Percentiles rank a stretch among this genome's conserved stretches.
Conservation (phyloP, 305 asterid genomes). For the Fraxinus nigra region DNA sequence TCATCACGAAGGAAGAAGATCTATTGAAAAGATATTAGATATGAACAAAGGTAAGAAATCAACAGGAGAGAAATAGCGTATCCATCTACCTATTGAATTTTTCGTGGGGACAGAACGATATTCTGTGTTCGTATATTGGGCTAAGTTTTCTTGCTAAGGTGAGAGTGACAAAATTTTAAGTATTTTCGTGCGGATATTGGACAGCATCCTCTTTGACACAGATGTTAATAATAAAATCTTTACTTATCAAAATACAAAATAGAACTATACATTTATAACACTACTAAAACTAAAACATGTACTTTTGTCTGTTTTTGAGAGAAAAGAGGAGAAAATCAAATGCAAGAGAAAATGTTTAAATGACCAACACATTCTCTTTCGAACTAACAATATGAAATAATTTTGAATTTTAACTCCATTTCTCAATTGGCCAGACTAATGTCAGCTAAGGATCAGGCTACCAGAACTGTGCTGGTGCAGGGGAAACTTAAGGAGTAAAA, state of each 20-base stretch:
- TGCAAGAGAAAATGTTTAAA: not conserved
- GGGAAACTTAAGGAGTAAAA: not conserved
- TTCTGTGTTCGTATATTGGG: not conserved
- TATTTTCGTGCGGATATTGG: not conserved
- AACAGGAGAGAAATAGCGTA: not conserved
- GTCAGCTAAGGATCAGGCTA: not conserved
- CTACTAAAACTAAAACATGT: not conserved
- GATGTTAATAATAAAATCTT: not conserved
- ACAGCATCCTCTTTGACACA: not conserved
- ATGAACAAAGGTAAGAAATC: not conserved
- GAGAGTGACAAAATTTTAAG: not conserved
- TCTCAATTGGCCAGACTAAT: not conserved
- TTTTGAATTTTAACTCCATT: not conserved
- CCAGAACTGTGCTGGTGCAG: not conserved
- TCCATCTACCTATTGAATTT: not conserved
- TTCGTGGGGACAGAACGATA: not conserved
- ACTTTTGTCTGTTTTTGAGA: not conserved
- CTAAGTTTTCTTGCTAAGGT: not conserved
- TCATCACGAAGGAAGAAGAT: constrained; percentile 1
- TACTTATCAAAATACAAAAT: not conserved
- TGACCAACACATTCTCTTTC: not conserved
- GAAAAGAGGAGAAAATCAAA: not conserved
- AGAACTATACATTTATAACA: not conserved
- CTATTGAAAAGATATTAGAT: not conserved
- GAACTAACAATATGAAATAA: not conserved